These are phyloP conservation scores for Malassezia caprae DNA, from an alignment of 1,284 basidiomycete genomes.

Conservation along the genomic window DNA sequence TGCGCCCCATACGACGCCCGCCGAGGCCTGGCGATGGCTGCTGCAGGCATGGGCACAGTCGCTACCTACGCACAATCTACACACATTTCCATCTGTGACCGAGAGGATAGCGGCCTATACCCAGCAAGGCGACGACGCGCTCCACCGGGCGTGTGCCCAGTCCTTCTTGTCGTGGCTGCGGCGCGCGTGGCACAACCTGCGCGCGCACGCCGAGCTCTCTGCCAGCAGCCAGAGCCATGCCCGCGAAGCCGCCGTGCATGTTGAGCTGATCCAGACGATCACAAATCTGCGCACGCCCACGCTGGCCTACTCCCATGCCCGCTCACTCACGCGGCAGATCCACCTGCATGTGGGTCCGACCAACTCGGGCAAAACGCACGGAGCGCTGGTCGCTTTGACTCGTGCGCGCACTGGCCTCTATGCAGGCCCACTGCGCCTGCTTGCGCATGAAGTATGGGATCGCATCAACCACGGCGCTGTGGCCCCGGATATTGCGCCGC, in stretches of 20 bases:
- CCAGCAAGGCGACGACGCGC: constrained; percentile 3
- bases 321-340: constrained; percentile 60
- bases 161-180: constrained; percentile 13
- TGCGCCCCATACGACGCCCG: not conserved
- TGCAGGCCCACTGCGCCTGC: constrained; percentile 77
- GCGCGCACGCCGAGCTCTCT: not conserved
- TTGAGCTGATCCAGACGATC: constrained; percentile 19
- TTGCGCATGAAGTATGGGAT: constrained; percentile 91
- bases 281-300: constrained; percentile 39
- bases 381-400: constrained; percentile 77
- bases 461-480: constrained; percentile 82
- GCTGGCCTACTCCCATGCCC: constrained; percentile 48
- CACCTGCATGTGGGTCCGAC: constrained; percentile 96
- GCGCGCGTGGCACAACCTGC: not conserved
- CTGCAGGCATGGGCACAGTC: not conserved
- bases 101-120: not conserved
- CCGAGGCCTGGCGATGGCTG: not conserved
- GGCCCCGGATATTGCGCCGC: constrained; percentile 42
- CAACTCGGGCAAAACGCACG: constrained; percentile 93
- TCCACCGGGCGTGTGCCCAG: constrained; percentile 8
- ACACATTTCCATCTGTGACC: not conserved
- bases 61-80: not conserved
- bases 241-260: constrained; percentile 16
- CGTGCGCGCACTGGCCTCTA: constrained; percentile 67
- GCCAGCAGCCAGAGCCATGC: not conserved